Conservation (phyloP, 2,329 filamentous ascomycete species). For the Albifimbria verrucaria region DNA sequence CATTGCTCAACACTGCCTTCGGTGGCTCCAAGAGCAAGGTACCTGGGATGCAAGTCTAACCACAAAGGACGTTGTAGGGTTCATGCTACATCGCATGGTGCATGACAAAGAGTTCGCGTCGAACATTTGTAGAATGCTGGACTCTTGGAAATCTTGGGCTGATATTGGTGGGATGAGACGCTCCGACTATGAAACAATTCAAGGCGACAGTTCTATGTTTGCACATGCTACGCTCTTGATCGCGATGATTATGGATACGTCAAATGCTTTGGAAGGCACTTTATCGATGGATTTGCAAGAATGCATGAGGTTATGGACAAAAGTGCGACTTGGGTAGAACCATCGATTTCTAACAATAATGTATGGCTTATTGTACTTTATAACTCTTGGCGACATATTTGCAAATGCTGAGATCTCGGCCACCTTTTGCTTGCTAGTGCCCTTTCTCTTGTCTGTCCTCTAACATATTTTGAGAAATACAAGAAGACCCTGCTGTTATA, state of each 20-base stretch:
- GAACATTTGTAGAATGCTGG: conserved; percentile 40
- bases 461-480: too few relatives aligned
- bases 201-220: conserved; percentile 38
- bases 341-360: too few relatives aligned
- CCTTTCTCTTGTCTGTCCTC: too few relatives aligned
- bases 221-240: conserved; percentile 46
- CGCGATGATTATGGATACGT: conserved; percentile 43
- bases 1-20: conserved; percentile 41
- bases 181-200: conserved; percentile 38
- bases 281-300: conserved; percentile 52
- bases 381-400: too few relatives aligned
- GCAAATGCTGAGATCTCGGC: too few relatives aligned
- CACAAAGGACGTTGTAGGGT: conserved; percentile 41
- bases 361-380: too few relatives aligned
- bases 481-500: too few relatives aligned
- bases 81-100: conserved; percentile 50
- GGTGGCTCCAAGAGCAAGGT: conserved; percentile 37
- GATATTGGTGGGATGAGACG: conserved; percentile 52
- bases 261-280: conserved; percentile 42
- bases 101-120: conserved; percentile 42
- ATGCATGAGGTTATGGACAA: conserved; percentile 51
- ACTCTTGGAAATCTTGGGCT: conserved; percentile 52
- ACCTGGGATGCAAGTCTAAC: conserved; percentile 19
- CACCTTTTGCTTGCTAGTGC: too few relatives aligned
- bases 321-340: conserved; percentile 48